These are phyloP conservation scores for Rhodotorula taiwanensis DNA, from an alignment of 768 basidiomycete genomes.

Conservation along the genomic window DNA sequence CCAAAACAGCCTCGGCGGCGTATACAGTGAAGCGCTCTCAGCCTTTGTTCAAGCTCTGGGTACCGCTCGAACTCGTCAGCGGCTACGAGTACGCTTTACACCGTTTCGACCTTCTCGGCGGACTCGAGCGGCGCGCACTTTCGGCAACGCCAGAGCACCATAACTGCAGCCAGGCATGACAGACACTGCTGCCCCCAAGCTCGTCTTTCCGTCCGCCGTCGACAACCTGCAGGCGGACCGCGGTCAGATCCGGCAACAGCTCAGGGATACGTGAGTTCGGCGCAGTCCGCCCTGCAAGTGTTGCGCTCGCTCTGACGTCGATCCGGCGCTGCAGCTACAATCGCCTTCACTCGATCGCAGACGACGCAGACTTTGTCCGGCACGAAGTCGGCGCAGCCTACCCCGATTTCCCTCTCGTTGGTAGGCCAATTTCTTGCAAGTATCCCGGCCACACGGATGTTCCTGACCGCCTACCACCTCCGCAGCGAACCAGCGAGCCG, in stretches of 20 bases:
- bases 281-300: rapidly evolving
- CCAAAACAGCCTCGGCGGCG: no score
- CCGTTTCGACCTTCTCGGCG: no score
- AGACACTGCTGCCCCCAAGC: not conserved
- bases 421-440: slow-evolving; percentile 42
- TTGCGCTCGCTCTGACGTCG: not conserved
- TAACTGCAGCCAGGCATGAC: not conserved
- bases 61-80: no score
- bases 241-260: not conserved
- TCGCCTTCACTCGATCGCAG: slow-evolving; percentile 73
- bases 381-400: slow-evolving; percentile 51
- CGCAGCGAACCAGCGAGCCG: slow-evolving; percentile 83
- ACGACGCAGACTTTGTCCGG: slow-evolving; percentile 66
- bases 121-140: no score
- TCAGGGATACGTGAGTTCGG: slow-evolving; percentile 20
- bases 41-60: no score
- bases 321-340: slow-evolving; percentile 55
- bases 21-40: no score
- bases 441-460: not conserved
- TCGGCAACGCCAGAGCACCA: not conserved
- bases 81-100: no score
- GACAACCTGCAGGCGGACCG: slow-evolving; percentile 15
- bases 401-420: slow-evolving; percentile 54
- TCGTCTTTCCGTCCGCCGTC: slow-evolving; percentile 18
- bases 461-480: not conserved